Base-by-base conservation (phyloP, 805 yeast species). In the Metschnikowia cerradonensis region DNA sequence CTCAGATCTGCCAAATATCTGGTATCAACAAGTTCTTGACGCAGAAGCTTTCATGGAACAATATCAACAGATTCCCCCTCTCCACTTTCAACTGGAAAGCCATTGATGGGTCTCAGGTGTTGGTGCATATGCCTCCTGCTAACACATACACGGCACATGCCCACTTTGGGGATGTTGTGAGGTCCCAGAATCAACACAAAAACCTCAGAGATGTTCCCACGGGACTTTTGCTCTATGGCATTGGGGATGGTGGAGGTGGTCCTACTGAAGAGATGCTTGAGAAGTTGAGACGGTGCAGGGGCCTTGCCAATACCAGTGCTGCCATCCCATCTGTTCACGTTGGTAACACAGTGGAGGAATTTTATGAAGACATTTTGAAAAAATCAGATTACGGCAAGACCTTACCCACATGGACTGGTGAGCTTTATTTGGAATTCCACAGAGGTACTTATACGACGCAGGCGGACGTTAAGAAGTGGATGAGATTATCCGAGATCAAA, bases 181-280 rank as follows among this genome's bases (percentile, higher is more conserved):
- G 97, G 59, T 85, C 96, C 1, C 78, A 84, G 49, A 70, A 74
- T 23, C 92, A 90, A 62, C 96, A 94, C 70, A 88, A 91, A 71
- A 89, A 91, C 61, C 72, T 88, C 57, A 84, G 90, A 51, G 81
- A 83, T 54, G 90, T 84, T 49, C 92, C 88, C 52, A 82, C 88
- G 8, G 92, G 96, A 0, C 73, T 92, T 59, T 71, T 94, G 63
- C 73, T 90, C 40, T 94, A 81, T 60, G 99, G 99, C 37, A 84
- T 87, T 60, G 99, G 99, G 61, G 99, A 92, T 66, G 99, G 99
- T 60, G 99, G 99, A 54, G 99, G 99, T 56, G 99, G 99, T 6
- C 98, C 99, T 42, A 84, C 89, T 3, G 87, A 88, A 37, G 96
- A 88, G 62, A 91, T 90, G 96, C 62, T 92, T 55, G 98, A 94